Conservation (phyloP, 2,329 filamentous ascomycete species). For the Sporothrix inflata region DNA sequence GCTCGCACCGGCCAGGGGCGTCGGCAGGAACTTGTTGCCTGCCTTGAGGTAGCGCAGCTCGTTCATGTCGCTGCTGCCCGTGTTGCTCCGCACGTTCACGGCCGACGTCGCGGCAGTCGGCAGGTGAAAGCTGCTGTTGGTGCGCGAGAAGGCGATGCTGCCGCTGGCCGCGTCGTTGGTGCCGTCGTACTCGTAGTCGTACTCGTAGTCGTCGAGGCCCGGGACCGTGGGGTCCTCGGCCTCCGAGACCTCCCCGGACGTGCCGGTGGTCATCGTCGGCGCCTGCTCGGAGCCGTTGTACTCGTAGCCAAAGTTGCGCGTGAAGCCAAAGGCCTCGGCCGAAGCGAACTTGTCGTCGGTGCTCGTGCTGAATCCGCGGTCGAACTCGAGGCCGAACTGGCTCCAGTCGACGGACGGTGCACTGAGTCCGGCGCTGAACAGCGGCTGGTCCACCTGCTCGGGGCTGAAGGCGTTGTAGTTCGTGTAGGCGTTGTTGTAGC, state of each 20-base stretch:
- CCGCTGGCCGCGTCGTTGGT: slow-evolving; percentile 37
- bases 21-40: slow-evolving; percentile 50
- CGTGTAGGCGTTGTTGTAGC: slow-evolving; percentile 51
- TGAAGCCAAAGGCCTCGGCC: slow-evolving; percentile 57
- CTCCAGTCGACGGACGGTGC: slow-evolving; percentile 60
- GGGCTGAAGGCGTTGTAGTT: slow-evolving; percentile 50
- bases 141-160: slow-evolving; percentile 52
- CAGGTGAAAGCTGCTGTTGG: slow-evolving; percentile 52
- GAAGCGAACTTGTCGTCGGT: slow-evolving; percentile 55
- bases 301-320: slow-evolving; percentile 58
- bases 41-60: slow-evolving; percentile 57
- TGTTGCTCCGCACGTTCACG: slow-evolving; percentile 43
- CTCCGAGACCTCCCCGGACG: slow-evolving; percentile 69
- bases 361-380: slow-evolving; percentile 46
- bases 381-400: slow-evolving; percentile 54
- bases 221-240: slow-evolving; percentile 60
- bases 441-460: slow-evolving; percentile 57
- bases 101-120: slow-evolving; percentile 48
- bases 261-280: slow-evolving; percentile 59
- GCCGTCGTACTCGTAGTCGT: slow-evolving; percentile 38
- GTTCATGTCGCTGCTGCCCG: slow-evolving; percentile 53
- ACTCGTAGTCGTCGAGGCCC: slow-evolving; percentile 48
- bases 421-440: slow-evolving; percentile 65
- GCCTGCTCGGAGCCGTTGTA: slow-evolving; percentile 59
- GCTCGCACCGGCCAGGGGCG: slow-evolving; percentile 45